These are phyloP conservation scores for Ophiosphaerella herpotricha DNA, from an alignment of 2,329 filamentous ascomycete genomes.

Conservation along the genomic window DNA sequence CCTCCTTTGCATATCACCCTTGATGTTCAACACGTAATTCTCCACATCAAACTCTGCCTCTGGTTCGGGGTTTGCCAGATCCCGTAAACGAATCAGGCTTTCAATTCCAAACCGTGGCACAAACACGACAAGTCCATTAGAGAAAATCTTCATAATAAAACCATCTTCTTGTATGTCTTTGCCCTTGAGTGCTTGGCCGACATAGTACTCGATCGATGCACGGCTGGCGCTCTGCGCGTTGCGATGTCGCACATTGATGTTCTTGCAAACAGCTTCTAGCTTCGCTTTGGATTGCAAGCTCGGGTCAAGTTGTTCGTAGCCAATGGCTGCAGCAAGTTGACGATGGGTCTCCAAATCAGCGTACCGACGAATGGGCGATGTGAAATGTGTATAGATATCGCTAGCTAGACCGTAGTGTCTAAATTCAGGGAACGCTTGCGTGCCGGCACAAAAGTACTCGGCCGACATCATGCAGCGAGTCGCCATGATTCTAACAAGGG, in stretches of 20 bases:
- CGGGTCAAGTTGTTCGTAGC: conserved; percentile 84
- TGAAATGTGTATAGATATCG: conserved; percentile 99
- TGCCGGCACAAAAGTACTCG: conserved; percentile 96
- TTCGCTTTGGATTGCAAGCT: conserved; percentile 80
- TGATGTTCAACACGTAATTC: conserved; percentile 73
- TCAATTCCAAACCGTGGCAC: conserved; percentile 96
- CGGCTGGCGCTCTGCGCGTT: conserved; percentile 96
- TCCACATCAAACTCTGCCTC: conserved; percentile 85
- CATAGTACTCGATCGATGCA: conserved; percentile 95
- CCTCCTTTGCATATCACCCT: conserved; percentile 59
- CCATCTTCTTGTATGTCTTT: conserved; percentile 79
- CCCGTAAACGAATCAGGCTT: conserved; percentile 82
- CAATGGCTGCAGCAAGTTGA: conserved; percentile 93
- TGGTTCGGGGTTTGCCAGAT: conserved; percentile 76
- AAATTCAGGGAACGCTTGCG: conserved; percentile 91
- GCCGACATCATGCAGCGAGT: conserved; percentile 99
- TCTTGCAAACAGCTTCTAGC: conserved; percentile 92
- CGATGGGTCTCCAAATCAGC: conserved; percentile 94
- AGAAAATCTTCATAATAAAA: conserved; percentile 96
- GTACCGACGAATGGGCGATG: conserved; percentile 93
- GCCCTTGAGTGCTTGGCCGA: conserved; percentile 90
- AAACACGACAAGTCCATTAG: conserved; percentile 95
- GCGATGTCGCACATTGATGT: conserved; percentile 96
- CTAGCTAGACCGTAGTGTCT: conserved; percentile 95
- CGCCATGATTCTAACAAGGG: conserved; percentile 93